Evolutionary conservation across 306 rosid genomes (phyloP).

Genomic region (Clitoria ternatea): DNA sequence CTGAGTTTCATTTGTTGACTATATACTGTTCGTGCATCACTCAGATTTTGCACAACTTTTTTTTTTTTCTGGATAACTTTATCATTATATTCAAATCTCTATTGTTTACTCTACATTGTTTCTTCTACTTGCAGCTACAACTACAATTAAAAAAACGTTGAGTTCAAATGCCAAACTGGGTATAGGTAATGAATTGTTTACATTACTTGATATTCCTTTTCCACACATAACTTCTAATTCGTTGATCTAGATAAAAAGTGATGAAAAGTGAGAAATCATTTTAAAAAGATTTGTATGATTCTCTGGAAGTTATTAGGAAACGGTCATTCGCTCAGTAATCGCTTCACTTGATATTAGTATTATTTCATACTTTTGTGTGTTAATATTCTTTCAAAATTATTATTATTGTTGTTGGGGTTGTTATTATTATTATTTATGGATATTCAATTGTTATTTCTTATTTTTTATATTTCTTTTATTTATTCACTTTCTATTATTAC

Average conservation of each 20-base stretch:
- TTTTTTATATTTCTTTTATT: no score
- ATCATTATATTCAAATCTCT: background rate
- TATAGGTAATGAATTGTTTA: slow-evolving; percentile 23
- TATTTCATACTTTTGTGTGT: no score
- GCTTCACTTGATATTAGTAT: background rate
- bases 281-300: background rate
- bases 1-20: background rate
- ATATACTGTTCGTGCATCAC: background rate
- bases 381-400: no score
- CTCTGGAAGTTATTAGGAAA: background rate
- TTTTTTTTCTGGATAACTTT: background rate
- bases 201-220: slow-evolving; percentile 17
- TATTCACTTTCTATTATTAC: no score
- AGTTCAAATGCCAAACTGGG: background rate
- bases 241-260: background rate
- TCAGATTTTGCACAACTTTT: background rate
- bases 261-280: no score
- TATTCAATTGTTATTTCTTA: no score
- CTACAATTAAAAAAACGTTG: background rate
- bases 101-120: background rate
- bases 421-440: no score
- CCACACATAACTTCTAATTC: background rate
- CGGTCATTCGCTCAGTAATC: background rate
- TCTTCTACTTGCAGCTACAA: background rate
- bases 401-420: no score